Evolutionary conservation across 2,329 filamentous ascomycete genomes (phyloP), one percentile per base, ranked within the genome.

Genomic region (Hymenoscyphus infarciens): DNA sequence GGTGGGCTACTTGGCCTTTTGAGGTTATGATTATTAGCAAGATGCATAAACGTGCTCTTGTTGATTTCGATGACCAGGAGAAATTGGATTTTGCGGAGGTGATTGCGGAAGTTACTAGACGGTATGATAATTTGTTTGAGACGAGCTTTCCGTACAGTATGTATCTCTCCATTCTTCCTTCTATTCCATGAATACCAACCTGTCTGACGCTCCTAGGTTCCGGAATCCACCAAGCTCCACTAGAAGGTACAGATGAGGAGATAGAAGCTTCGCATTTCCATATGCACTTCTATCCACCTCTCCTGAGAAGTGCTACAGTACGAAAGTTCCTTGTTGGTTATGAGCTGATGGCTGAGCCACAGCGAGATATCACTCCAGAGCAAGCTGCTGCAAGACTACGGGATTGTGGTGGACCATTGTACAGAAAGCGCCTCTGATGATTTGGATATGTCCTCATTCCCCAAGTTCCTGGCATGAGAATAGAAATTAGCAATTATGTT

Each of bases 1-100:
- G 95, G 92, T 99, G 95, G 95, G 95, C 92, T 0, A 83, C 92
- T 19, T 99, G 95, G 95, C 95, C 95, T 0, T 99, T 97, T 66
- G 95, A 99, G 80, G 89, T 94, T 56, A 89, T 99, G 81, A 84
- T 99, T 64, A 81, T 97, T 33, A 86, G 91, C 65, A 96, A 92
- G 78, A 81, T 86, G 65, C 93, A 97, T 75, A 89, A 93, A 68
- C 87, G 92, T 52, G 89, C 90, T 1, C 82, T 99, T 55, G 87
- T 97, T 16, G 94, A 99, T 74, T 81, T 99, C 42, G 84, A 83
- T 57, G 81, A 83, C 10, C 77, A 82, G 29, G 94, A 98, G 77
- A 86, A 87, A 67, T 74, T 83, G 25, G 81, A 87, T 57, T 85
- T 98, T 65, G 92, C 95, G 15, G 90, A 96, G 73, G 87, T 88